Conservation (phyloP, 1,284 basidiomycete species). For the Hemileia vastatrix region DNA sequence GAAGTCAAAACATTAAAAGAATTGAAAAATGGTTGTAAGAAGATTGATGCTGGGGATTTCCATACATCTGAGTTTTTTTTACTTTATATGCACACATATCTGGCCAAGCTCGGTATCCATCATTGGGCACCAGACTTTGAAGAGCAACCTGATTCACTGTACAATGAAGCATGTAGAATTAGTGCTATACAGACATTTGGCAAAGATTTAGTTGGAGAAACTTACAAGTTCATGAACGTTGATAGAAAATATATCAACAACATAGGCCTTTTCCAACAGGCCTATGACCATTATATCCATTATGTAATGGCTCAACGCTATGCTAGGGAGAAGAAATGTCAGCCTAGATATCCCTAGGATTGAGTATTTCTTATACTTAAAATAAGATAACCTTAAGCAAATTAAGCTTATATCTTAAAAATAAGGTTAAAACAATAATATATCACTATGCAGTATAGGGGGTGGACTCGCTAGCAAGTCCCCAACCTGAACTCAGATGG, state of each 20-base stretch:
- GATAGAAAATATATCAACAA: not conserved
- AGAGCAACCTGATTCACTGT: not conserved
- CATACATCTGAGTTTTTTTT: not conserved
- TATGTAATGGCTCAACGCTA: not conserved
- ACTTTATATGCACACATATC: not conserved
- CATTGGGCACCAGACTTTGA: not conserved
- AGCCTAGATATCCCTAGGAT: no score
- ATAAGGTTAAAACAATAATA: no score
- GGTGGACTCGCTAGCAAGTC: no score
- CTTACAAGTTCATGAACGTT: not conserved
- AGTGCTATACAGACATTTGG: not conserved
- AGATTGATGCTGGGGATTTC: not conserved
- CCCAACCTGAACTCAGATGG: no score
- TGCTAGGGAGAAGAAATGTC: not conserved
- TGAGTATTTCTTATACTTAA: no score
- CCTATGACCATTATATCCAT: slow-evolving; percentile 2
- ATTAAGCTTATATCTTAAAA: no score
- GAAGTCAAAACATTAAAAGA: not conserved
- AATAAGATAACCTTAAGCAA: no score
- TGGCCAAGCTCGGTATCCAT: not conserved
- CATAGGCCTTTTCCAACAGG: not conserved
- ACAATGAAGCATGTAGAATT: not conserved
- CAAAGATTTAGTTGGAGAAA: not conserved
- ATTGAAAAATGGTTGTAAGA: not conserved
- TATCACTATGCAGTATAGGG: no score